These are phyloP conservation scores for Arabidopsis lyrata DNA, from an alignment of 441 rosid genomes.

Conservation along the genomic window DNA sequence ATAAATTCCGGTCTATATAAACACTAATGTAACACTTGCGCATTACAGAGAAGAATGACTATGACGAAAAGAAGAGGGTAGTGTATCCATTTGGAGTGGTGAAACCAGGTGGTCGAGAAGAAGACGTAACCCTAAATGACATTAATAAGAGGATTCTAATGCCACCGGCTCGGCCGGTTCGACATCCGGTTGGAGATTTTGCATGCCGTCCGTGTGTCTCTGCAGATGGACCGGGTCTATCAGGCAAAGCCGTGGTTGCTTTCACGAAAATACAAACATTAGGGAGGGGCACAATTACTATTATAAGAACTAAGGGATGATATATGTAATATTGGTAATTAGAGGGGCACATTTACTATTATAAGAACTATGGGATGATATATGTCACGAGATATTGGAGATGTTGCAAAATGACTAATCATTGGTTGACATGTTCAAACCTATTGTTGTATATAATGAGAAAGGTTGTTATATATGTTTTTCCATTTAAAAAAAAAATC, in stretches of 20 bases:
- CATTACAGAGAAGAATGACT: conserved; percentile 13
- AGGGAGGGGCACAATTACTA: conserved; percentile 92
- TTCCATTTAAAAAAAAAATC: neutral
- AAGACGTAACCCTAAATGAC: conserved; percentile 76
- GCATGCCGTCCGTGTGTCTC: conserved; percentile 78
- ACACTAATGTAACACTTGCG: conserved; percentile 9
- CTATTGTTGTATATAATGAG: conserved; percentile 30
- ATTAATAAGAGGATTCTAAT: conserved; percentile 76
- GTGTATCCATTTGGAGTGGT: conserved; percentile 91
- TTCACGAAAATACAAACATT: conserved; percentile 84
- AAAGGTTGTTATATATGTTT: neutral
- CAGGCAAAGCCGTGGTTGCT: conserved; percentile 90
- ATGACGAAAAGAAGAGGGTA: conserved; percentile 55
- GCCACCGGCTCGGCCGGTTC: conserved; percentile 82
- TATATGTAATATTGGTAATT: neutral
- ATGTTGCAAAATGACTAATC: conserved; percentile 11
- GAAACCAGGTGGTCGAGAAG: conserved; percentile 86
- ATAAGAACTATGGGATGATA: conserved; percentile 80
- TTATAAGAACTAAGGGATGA: conserved; percentile 85
- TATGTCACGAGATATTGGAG: neutral
- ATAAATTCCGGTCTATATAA: neutral
- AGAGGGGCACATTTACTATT: conserved; percentile 85
- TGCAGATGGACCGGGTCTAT: conserved; percentile 71
- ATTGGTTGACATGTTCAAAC: conserved; percentile 14
- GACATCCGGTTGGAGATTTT: conserved; percentile 88